phyloP scores from a whole-genome alignment of 352 stramenopile species.

The Pseudoperonospora humuli region DNA sequence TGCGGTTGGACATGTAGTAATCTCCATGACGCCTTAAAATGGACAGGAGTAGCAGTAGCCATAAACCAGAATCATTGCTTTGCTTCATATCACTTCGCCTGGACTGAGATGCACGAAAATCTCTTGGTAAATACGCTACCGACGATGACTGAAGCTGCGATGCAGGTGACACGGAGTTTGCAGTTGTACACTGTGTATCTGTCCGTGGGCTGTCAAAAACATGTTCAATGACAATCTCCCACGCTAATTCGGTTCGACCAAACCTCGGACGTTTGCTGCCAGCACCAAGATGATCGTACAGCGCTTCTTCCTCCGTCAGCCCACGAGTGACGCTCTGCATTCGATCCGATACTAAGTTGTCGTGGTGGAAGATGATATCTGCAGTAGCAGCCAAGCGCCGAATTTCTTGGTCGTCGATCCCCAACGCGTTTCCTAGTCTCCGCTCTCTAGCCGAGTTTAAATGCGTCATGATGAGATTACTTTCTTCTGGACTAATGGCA shows the following conservation, averaged over 20 bases:
- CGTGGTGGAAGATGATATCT: constrained; percentile 51
- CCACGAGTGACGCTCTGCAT: constrained; percentile 7
- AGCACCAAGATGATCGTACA: constrained; percentile 12
- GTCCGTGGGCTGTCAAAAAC: constrained; percentile 23
- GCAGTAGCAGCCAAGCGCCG: constrained; percentile 41
- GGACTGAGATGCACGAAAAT: constrained; percentile 5
- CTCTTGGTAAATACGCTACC: constrained; percentile 24
- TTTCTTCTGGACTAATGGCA: constrained; percentile 35
- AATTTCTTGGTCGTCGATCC: constrained; percentile 38
- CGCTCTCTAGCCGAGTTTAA: constrained; percentile 26
- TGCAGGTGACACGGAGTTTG: constrained; percentile 13
- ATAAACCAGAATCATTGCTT: constrained; percentile 27
- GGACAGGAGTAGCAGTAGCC: constrained; percentile 40
- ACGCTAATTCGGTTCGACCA: constrained; percentile 24
- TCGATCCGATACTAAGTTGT: constrained; percentile 31
- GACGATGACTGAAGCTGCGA: constrained; percentile 19
- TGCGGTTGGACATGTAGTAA: constrained; percentile 44
- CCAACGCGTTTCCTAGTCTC: constrained; percentile 18
- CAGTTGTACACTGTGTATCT: constrained; percentile 17
- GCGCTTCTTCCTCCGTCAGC: constrained; percentile 9
- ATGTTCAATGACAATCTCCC: constrained; percentile 39
- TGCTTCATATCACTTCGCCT: constrained; percentile 24
- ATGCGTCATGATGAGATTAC: constrained; percentile 36
- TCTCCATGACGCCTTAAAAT: constrained; percentile 40
- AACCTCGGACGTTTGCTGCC: constrained; percentile 25